Evolutionary conservation across 208 protist species (phyloP), one percentile per base, ranked within the genome.

Genomic region (Wallacemonas sp.): DNA sequence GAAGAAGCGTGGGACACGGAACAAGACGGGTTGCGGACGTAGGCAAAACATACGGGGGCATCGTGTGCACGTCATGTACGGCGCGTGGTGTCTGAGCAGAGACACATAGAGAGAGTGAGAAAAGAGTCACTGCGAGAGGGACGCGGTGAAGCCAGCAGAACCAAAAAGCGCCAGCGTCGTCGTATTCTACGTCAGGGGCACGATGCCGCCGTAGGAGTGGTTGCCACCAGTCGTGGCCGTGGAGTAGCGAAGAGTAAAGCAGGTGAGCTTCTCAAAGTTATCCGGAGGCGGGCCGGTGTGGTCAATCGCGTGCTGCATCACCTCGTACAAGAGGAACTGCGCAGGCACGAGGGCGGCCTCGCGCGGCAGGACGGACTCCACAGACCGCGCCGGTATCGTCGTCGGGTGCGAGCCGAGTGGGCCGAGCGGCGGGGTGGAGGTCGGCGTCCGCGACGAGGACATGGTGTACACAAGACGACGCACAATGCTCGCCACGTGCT

Each of bases 401-500:
- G 3, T 46, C 22, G 57, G 42, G 41, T 64, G 22, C 18, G 36
- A 36, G 20, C 31, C 52, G 10, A 59, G 26, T 23, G 52, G 52
- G 4, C 31, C 52, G 31, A 59, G 52, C n/a, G 52, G 52, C 11
- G 52, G 52, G 4, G 52, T 59, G 7, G 52, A 59, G 14, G n/a
- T 23, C 31, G 52, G 52, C 1, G 52, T 59, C 7, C 20, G 52
- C 16, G 52, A 10, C 4, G 52, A 59, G 26, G 52, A 41, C 52
- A 59, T 46, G 22, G 26, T 67, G 1, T 46, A 14, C 11, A 72
- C 79, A 3, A 91, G 22, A 0, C 82, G 79, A n/a, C 72, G 65
- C 52, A 94, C 65, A 18, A 94, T 31, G 11, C 54, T 76, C 7
- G 70, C 61, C 16, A 91, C 29, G 11, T 86, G 46, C 36, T 57